These are phyloP conservation scores for Hyphopichia pseudoburtonii DNA, from an alignment of 1,139 yeast species.

Conservation along the genomic window DNA sequence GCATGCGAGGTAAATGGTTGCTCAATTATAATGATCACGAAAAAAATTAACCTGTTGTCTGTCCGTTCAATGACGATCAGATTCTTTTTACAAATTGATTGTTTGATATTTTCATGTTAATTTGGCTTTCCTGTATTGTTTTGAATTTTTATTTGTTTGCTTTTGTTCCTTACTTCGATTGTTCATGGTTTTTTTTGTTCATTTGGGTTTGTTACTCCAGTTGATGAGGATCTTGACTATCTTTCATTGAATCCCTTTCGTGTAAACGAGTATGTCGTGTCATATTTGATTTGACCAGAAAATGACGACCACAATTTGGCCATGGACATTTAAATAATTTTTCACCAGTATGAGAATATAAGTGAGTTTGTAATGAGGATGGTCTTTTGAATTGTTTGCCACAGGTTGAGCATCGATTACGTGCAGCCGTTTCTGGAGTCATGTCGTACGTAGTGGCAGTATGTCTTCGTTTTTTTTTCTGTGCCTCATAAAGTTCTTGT, in stretches of 20 bases:
- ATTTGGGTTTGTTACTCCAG: too few species aligned
- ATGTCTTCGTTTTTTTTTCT: slow-evolving; percentile 13
- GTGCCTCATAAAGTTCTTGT: neutral
- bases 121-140: too few species aligned
- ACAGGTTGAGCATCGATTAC: slow-evolving; percentile 64
- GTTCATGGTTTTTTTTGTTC: too few species aligned
- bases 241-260: slow-evolving; percentile 43
- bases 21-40: too few species aligned
- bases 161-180: too few species aligned
- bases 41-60: too few species aligned
- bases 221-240: too few species aligned
- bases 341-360: slow-evolving; percentile 84
- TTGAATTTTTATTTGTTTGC: too few species aligned
- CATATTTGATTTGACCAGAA: slow-evolving; percentile 79
- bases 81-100: too few species aligned
- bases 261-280: slow-evolving; percentile 74
- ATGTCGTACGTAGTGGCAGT: slow-evolving; percentile 23
- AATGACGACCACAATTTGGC: slow-evolving; percentile 66
- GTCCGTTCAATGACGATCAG: too few species aligned
- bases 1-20: too few species aligned
- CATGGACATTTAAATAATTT: slow-evolving; percentile 73
- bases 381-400: slow-evolving; percentile 79
- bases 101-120: too few species aligned
- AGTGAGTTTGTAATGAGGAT: slow-evolving; percentile 75
- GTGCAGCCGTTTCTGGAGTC: slow-evolving; percentile 34